Evolutionary conservation across 352 stramenopile genomes (phyloP).

Genomic region (Phytopythium sindhum): DNA sequence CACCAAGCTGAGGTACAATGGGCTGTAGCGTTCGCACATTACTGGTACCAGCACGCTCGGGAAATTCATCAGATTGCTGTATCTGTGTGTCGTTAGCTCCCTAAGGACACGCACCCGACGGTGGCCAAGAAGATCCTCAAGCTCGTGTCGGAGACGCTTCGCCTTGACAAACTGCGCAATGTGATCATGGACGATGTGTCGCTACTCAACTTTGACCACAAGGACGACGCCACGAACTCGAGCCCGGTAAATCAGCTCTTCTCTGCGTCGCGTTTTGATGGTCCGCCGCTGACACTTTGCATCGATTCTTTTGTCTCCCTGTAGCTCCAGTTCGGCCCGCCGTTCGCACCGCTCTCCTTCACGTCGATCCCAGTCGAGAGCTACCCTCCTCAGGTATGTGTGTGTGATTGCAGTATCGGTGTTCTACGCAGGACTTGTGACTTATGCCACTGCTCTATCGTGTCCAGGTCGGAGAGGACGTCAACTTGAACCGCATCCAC

Average conservation of each 20-base stretch:
- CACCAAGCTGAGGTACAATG: constrained; percentile 49
- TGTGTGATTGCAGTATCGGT: background rate
- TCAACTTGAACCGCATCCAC: constrained; percentile 71
- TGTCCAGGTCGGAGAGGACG: constrained; percentile 50
- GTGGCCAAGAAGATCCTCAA: constrained; percentile 66
- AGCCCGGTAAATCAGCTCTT: constrained; percentile 31
- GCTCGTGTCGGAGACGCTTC: constrained; percentile 68
- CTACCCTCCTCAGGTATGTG: constrained; percentile 63
- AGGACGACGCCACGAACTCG: constrained; percentile 40
- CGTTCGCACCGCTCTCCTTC: constrained; percentile 61
- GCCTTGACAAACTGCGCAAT: constrained; percentile 61
- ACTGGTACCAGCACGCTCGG: background rate
- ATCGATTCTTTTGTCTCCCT: constrained; percentile 1
- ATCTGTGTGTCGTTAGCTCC: constrained; percentile 32
- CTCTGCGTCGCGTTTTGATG: background rate
- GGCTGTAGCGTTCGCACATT: background rate
- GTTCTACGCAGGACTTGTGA: background rate
- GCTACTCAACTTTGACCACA: constrained; percentile 64
- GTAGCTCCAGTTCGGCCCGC: constrained; percentile 65
- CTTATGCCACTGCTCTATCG: background rate
- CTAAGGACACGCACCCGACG: constrained; percentile 52
- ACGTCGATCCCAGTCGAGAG: constrained; percentile 70
- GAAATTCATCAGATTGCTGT: background rate
- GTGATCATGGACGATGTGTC: constrained; percentile 65
- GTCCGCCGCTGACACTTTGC: constrained; percentile 1